Evolutionary conservation across 768 basidiomycete species (phyloP).

Genomic region (Termitomyces sp.): DNA sequence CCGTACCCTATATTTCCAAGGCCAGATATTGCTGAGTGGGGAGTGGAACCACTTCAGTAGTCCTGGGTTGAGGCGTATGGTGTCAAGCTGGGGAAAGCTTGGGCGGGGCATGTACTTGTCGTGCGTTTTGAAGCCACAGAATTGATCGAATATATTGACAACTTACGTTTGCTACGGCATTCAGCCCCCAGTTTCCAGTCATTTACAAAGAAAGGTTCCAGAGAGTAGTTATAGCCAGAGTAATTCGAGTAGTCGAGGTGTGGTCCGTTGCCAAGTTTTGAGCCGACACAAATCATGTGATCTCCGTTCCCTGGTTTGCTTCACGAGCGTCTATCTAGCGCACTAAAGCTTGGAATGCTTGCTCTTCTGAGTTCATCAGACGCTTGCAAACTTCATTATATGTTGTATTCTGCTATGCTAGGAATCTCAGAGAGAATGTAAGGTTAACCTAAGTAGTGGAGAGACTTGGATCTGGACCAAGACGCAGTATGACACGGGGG

Average conservation of each 20-base stretch:
- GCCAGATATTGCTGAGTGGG: neutral
- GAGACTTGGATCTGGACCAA: slow-evolving; percentile 22
- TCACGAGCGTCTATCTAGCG: too few species aligned
- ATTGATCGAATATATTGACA: neutral
- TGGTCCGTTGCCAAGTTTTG: too few species aligned
- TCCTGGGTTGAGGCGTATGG: neutral
- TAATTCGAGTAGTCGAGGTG: too few species aligned
- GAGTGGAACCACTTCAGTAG: neutral
- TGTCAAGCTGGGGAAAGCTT: neutral
- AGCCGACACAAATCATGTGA: too few species aligned
- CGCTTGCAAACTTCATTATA: too few species aligned
- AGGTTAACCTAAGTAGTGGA: neutral
- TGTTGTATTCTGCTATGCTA: too few species aligned
- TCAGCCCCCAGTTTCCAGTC: neutral
- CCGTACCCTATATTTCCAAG: neutral
- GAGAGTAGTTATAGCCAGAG: too few species aligned
- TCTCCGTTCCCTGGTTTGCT: too few species aligned
- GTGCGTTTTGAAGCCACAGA: neutral
- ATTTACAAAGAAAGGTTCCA: neutral
- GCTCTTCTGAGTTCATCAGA: too few species aligned
- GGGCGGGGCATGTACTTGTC: neutral
- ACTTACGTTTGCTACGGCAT: neutral
- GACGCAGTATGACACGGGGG: slow-evolving; percentile 27
- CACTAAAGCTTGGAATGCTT: too few species aligned
- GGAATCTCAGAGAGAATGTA: too few species aligned